phyloP scores from a whole-genome alignment of 768 basidiomycete genomes.

The Coprinopsis sp. region DNA sequence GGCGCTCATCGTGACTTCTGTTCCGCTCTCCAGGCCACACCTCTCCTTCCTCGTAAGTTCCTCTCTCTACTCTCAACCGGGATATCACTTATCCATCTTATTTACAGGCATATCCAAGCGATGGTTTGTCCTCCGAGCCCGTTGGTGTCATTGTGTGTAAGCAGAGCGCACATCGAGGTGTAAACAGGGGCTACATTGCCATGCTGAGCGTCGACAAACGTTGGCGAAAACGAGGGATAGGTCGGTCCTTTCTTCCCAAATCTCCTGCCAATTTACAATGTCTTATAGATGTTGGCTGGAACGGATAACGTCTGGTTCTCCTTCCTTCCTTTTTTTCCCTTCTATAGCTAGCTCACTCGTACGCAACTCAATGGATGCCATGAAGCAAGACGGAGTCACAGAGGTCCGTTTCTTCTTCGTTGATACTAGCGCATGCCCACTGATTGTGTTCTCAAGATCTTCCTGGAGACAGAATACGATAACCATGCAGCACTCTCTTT shows the following conservation, averaged over 20 bases:
- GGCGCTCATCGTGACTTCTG: slow-evolving; percentile 15
- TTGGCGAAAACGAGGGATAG: slow-evolving; percentile 89
- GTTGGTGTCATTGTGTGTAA: slow-evolving; percentile 97
- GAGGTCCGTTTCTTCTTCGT: slow-evolving; percentile 54
- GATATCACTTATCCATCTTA: neutral
- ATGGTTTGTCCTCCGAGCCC: slow-evolving; percentile 43
- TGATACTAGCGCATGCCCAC: slow-evolving; percentile 1
- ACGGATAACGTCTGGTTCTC: slow-evolving; percentile 34
- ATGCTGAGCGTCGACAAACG: slow-evolving; percentile 89
- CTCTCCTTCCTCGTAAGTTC: slow-evolving; percentile 68
- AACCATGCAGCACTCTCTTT: slow-evolving; percentile 83
- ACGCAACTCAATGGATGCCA: slow-evolving; percentile 73
- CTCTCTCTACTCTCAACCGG: neutral
- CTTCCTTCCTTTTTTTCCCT: slow-evolving; percentile 22
- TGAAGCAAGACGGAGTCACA: slow-evolving; percentile 78
- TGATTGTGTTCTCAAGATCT: slow-evolving; percentile 49
- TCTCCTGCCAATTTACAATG: slow-evolving; percentile 36
- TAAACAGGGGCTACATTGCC: slow-evolving; percentile 93
- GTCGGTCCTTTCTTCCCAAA: slow-evolving; percentile 46
- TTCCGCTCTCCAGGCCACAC: slow-evolving; percentile 65
- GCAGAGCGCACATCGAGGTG: slow-evolving; percentile 80
- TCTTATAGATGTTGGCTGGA: slow-evolving; percentile 36
- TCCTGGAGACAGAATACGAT: slow-evolving; percentile 95
- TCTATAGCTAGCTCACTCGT: slow-evolving; percentile 80
- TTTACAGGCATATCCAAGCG: slow-evolving; percentile 53